Evolutionary conservation across 1,284 basidiomycete genomes (phyloP), one percentile per base, ranked within the genome.

Genomic region (Termitomyces sp.): DNA sequence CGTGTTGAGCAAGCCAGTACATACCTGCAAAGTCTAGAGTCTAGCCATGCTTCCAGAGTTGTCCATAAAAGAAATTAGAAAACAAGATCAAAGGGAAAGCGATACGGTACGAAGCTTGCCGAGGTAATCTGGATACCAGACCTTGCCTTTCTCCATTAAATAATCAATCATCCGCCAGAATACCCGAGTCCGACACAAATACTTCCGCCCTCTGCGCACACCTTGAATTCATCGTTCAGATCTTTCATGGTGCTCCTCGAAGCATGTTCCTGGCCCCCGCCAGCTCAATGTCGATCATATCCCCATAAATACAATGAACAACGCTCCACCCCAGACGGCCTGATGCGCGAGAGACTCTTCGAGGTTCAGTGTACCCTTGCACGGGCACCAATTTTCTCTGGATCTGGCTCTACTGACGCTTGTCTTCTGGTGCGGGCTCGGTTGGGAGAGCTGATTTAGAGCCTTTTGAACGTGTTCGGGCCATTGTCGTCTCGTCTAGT

Each of bases 141-240:
- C 17, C 44, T 45, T 19, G 44, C 31, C 30, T 45, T 45, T 21
- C 30, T 46, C 45, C 31, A 33, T 46, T 21, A 30, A 21, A 46
- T 15, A 10, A 46, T 46, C n/a, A n/a, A n/a, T n/a, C n/a, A n/a
- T n/a, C n/a, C n/a, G n/a, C n/a, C n/a, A n/a, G n/a, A n/a, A n/a
- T n/a, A n/a, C n/a, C n/a, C n/a, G n/a, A n/a, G n/a, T n/a, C n/a
- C n/a, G n/a, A 34, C 45, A 76, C 66, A 17, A 65, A 50, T 4
- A 79, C 70, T 39, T 70, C 60, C 9, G 67, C 71, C 51, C 66
- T 72, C 58, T 74, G 68, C 1, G 77, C 75, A 7, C 71, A 64
- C 21, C 70, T 64, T 15, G 78, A 60, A 48, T 77, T 80, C 66
- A 78, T 77, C 64, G n/a, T 75, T 77, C 53, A 78, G 54, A 53